phyloP scores from a whole-genome alignment of 2,329 filamentous ascomycete genomes.

The Aspergillus sp. region DNA sequence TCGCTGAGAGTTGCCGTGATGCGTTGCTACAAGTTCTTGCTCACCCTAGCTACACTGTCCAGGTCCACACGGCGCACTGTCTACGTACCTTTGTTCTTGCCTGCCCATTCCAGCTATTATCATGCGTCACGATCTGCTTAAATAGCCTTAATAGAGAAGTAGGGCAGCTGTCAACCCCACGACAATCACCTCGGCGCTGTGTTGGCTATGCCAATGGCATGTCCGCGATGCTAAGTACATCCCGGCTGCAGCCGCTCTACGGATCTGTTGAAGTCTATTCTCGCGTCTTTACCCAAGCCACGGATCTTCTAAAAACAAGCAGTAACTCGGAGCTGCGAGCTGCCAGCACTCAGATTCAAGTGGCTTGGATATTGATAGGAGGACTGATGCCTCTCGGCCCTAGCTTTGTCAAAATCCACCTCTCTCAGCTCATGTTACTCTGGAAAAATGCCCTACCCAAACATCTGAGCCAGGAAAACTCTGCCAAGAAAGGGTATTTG shows the following conservation, averaged over 20 bases:
- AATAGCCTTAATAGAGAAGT: slow-evolving; percentile 90
- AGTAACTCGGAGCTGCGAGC: slow-evolving; percentile 86
- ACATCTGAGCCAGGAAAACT: slow-evolving; percentile 89
- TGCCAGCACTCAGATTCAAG: slow-evolving; percentile 92
- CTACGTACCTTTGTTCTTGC: slow-evolving; percentile 84
- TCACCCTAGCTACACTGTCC: slow-evolving; percentile 94
- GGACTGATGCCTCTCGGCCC: slow-evolving; percentile 94
- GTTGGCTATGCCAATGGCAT: slow-evolving; percentile 90
- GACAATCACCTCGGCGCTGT: slow-evolving; percentile 79
- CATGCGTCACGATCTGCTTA: slow-evolving; percentile 92
- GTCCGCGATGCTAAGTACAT: slow-evolving; percentile 86
- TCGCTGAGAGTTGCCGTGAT: slow-evolving; percentile 83
- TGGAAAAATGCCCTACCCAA: slow-evolving; percentile 98
- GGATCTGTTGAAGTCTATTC: slow-evolving; percentile 96
- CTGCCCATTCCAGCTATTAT: slow-evolving; percentile 86
- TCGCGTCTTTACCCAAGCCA: slow-evolving; percentile 85
- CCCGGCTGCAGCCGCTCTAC: slow-evolving; percentile 82
- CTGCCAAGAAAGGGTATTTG: slow-evolving; percentile 75
- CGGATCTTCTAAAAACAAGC: slow-evolving; percentile 86
- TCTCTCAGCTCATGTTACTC: slow-evolving; percentile 86
- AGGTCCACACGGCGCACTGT: slow-evolving; percentile 83
- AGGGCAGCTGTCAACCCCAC: slow-evolving; percentile 69
- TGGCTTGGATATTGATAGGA: slow-evolving; percentile 96
- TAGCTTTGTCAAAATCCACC: slow-evolving; percentile 98
- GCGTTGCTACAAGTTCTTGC: slow-evolving; percentile 85